Percentiles rank a stretch among this genome's conserved stretches.
Conservation (phyloP, 2,329 filamentous ascomycete genomes). For the Scedosporium minutisporum region DNA sequence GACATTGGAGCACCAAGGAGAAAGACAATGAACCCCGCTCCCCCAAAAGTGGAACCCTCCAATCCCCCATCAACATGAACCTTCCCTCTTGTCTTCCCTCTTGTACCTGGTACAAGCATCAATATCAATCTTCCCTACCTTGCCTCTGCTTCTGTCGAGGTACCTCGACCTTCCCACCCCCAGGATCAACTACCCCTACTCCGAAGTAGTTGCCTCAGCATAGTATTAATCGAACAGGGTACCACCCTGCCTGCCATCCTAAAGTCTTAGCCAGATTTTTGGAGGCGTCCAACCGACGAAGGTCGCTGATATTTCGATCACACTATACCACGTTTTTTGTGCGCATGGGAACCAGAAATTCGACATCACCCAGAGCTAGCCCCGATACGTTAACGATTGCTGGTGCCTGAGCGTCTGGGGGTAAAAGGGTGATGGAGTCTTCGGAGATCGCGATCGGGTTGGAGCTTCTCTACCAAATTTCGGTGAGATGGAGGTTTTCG, state of each 20-base stretch:
- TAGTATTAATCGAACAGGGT: not conserved
- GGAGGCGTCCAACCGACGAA: not conserved
- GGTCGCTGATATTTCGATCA: not conserved
- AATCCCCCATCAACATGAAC: not conserved
- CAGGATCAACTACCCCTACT: not conserved
- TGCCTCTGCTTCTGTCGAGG: not conserved
- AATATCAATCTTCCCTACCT: not conserved
- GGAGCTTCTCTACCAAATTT: not conserved
- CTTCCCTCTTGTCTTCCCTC: not conserved
- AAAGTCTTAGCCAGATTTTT: not conserved
- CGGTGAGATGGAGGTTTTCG: not conserved
- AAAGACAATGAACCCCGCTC: not conserved
- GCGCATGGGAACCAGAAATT: not conserved
- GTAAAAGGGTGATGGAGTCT: not conserved
- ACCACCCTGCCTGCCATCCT: not conserved
- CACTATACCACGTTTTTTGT: constrained; percentile 2
- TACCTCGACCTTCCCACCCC: not conserved
- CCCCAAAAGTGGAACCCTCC: not conserved
- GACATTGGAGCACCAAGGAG: not conserved
- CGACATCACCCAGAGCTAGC: not conserved
- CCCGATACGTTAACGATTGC: not conserved
- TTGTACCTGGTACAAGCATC: not conserved
- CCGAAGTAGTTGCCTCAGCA: too few species aligned
- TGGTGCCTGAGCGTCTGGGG: not conserved
- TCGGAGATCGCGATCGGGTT: not conserved